Base-by-base conservation (phyloP, 2,329 filamentous ascomycete species). In the Paecilomyces niveus region DNA sequence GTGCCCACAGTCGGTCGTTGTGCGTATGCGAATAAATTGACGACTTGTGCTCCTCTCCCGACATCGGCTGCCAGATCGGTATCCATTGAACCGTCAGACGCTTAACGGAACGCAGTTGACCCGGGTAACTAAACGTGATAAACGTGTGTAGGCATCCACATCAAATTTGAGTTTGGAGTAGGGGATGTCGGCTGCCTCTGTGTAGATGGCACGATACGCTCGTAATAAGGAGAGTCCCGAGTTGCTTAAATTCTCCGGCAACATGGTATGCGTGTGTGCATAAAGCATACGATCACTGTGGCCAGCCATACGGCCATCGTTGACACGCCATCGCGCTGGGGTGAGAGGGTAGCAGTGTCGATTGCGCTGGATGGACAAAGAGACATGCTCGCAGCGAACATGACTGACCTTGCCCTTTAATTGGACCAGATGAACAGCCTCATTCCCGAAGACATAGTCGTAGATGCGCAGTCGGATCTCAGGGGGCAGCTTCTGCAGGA, bases 391-490 rank as follows among this genome's bases (percentile, higher is more conserved):
- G 60, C 72, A 74, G 32, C 71, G 70, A 21, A 74, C 68, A 57
- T 74, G 72, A 21, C 67, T 67, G 56, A 75, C 67, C 58, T 71
- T 70, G 54, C 69, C 64, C 57, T 70, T 71, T 21, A 73, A 54
- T 49, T 72, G 70, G 22, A 75, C 72, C 18, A 75, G 64, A 57
- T 75, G 72, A 9, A 76, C 63, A 49, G 68, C 67, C 32, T 68
- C 61, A 21, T 68, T 61, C 57, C 68, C 68, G 56, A 76, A 75
- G 60, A 72, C 70, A 57, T 73, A 69, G 6, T 61, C 57, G 62
- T 74, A 76, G 45, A 76, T 73, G 53, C 72, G 69, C n/a, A 70
- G 64, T 8, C 73, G 72, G 58, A 75, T 68, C 59, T 76, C 74
- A 0, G 69, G 58, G 2, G 74, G 74, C 0, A 76, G 67, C 21